Evolutionary conservation across 768 basidiomycete genomes (phyloP).

Genomic region (Mycena belliarum): DNA sequence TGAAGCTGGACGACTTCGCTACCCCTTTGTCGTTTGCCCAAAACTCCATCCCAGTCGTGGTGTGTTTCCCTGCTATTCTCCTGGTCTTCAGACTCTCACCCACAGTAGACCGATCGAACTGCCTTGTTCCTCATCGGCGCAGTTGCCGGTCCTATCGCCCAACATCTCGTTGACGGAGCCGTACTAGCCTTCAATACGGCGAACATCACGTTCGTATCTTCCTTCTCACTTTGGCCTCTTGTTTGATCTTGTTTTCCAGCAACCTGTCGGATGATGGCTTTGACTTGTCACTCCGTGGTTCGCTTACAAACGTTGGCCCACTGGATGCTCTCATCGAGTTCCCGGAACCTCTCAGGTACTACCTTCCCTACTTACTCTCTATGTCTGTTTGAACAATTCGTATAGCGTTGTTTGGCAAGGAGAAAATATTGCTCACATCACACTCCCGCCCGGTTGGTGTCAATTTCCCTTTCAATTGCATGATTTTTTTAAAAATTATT

Average conservation of each 20-base stretch:
- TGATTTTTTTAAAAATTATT: not conserved
- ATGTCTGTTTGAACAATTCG: not conserved
- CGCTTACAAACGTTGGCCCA: conserved; percentile 63
- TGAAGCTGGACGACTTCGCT: conserved; percentile 62
- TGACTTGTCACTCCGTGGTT: conserved; percentile 58
- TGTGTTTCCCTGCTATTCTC: conserved; percentile 34
- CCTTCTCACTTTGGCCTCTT: not conserved
- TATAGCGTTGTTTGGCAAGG: conserved; percentile 65
- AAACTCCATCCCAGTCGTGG: conserved; percentile 25
- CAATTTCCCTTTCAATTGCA: not conserved
- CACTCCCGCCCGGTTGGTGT: conserved; percentile 55
- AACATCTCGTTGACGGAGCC: conserved; percentile 61
- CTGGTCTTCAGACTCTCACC: not conserved
- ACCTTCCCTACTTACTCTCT: conserved; percentile 16
- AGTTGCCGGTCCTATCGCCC: conserved; percentile 66
- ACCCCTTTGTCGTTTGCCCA: conserved; percentile 15
- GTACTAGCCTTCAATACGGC: conserved; percentile 55
- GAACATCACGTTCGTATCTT: conserved; percentile 51
- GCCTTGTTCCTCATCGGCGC: conserved; percentile 70
- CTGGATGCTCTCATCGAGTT: conserved; percentile 72
- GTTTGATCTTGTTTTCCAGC: conserved; percentile 26
- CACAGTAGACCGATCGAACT: conserved; percentile 56
- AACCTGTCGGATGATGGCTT: conserved; percentile 64
- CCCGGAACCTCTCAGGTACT: conserved; percentile 57
- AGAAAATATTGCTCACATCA: conserved; percentile 60